These are phyloP conservation scores for Talaromyces albobiverticillius DNA, from an alignment of 2,329 filamentous ascomycete genomes.

Conservation along the genomic window DNA sequence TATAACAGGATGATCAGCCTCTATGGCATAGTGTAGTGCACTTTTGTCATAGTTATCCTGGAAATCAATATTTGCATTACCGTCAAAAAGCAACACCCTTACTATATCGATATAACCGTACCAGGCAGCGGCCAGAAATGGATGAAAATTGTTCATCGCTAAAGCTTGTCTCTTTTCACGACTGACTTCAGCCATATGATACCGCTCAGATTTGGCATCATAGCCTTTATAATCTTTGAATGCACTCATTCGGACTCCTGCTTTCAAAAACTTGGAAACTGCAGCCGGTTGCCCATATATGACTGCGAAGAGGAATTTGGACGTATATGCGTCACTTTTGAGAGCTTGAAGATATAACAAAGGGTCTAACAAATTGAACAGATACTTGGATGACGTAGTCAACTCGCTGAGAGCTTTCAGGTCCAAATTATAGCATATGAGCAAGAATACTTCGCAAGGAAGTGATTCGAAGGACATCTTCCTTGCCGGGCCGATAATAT, in stretches of 20 bases:
- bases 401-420: no score
- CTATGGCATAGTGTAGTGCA: neutral
- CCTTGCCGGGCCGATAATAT: no score
- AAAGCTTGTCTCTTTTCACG: no score
- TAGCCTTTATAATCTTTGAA: neutral
- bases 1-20: neutral
- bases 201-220: no score
- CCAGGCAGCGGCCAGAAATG: neutral
- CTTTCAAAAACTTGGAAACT: neutral
- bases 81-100: neutral
- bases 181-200: no score
- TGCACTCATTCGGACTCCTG: neutral
- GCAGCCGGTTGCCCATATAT: neutral
- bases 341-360: no score
- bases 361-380: no score
- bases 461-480: no score
- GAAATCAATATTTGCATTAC: neutral
- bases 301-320: neutral
- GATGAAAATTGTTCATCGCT: neutral
- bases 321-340: no score
- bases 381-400: no score
- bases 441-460: no score
- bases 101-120: neutral
- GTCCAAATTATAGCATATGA: no score
- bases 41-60: neutral